These are phyloP conservation scores for Mucor velutinosus DNA, from an alignment of 371 early-diverging fungal genomes.

Conservation along the genomic window DNA sequence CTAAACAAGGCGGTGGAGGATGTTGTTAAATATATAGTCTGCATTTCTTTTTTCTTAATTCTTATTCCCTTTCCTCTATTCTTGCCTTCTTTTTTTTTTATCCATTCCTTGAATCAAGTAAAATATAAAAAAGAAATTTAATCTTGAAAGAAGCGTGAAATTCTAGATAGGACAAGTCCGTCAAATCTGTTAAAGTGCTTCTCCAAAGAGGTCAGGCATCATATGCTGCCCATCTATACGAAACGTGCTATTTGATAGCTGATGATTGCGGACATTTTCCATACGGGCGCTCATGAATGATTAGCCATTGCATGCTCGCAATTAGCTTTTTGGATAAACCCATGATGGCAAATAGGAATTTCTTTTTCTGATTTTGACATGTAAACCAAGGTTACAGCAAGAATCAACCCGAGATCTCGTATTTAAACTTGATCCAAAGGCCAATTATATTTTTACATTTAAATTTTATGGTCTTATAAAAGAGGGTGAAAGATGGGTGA, in stretches of 20 bases:
- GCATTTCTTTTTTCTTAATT: not conserved
- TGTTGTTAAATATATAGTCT: slow-evolving; percentile 62
- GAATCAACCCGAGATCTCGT: not conserved
- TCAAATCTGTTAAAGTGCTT: too few relatives aligned
- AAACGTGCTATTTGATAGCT: too few relatives aligned
- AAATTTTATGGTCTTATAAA: slow-evolving; percentile 1
- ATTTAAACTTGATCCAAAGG: not conserved
- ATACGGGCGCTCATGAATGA: not conserved
- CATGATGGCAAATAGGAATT: not conserved
- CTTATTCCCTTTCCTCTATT: not conserved
- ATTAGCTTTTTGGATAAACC: not conserved
- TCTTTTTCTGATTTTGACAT: not conserved
- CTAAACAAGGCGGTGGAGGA: slow-evolving; percentile 76
- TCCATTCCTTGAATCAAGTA: not conserved
- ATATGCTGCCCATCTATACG: too few relatives aligned
- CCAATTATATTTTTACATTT: not conserved
- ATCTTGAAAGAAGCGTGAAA: not conserved
- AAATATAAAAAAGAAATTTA: not conserved
- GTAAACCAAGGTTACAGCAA: not conserved
- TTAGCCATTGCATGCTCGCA: too few relatives aligned
- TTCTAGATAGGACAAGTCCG: too few relatives aligned
- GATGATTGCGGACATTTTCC: not conserved
- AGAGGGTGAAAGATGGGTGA: not conserved
- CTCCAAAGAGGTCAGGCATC: too few relatives aligned
- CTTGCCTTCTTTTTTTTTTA: not conserved